Base-by-base conservation (phyloP, 331 rosid species). In the Stylosanthes scabra region DNA sequence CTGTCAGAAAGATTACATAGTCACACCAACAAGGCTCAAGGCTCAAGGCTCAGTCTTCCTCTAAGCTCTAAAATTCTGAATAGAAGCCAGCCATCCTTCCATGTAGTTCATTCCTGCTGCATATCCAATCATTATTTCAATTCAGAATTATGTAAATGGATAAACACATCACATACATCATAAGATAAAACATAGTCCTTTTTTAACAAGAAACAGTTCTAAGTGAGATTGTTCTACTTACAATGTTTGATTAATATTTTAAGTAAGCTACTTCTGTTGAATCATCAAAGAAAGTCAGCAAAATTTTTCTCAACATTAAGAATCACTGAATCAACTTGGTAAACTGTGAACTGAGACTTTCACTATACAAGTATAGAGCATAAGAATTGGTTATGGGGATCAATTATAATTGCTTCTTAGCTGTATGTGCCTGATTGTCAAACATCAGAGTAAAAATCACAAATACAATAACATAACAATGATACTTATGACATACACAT, bases 1-100 rank as follows among this genome's bases (percentile, higher is more conserved):
- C 42, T 58, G 80, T 76, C 82, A 83, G 75, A 74, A 59, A 74
- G 40, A 70, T 80, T 66, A 67, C 57, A 0, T 25, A 52, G 74
- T 14, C 27, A 41, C 47, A 37, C 25, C 25, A 20, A 20, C 25
- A 20, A 20, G 25, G 25, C 25, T 20, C 25, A 20, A 20, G 25
- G 25, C 25, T 20, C 66, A 63, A 57, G 72, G 60, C 2, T 67
- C 11, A 50, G 74, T 40, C 11, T n/a, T 70, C 69, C 25, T 68
- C 78, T 83, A 85, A 13, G 83, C 85, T 56, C 80, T 78, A 45
- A 84, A 79, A 75, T 65, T 90, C 83, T 73, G 87, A 72, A 87
- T 79, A 73, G 90, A 89, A 70, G 90, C 87, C 44, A 90, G 85
- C 91, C 87, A 90, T 47, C 84, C 86, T 72, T 88, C 88, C 85